Conservation (phyloP, 202 grass and related monocot species). For the Digitaria exilis region DNA sequence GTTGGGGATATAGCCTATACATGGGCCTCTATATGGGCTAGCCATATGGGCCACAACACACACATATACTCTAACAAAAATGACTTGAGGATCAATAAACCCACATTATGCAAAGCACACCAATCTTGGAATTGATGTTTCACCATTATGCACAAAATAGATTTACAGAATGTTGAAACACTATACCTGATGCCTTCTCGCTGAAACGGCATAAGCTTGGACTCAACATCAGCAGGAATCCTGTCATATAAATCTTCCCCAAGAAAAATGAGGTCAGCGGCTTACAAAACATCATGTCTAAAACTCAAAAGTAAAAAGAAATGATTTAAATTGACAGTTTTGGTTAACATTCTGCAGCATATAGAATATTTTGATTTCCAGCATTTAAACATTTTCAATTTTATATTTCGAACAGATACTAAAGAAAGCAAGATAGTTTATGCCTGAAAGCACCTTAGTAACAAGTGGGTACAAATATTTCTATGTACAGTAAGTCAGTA, state of each 20-base stretch:
- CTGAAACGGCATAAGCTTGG: slow-evolving; percentile 88
- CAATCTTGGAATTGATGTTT: slow-evolving; percentile 17
- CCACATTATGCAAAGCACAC: slow-evolving; percentile 11
- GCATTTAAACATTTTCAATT: slow-evolving; percentile 14
- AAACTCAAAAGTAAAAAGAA: slow-evolving; percentile 4
- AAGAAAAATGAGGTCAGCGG: slow-evolving; percentile 53
- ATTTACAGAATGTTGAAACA: slow-evolving; percentile 28
- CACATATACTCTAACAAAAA: too few relatives aligned
- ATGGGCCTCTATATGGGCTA: too few relatives aligned
- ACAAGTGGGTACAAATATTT: background rate
- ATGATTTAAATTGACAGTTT: background rate
- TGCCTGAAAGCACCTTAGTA: background rate
- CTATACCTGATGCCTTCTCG: slow-evolving; percentile 81
- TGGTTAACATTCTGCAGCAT: background rate
- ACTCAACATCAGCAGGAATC: slow-evolving; percentile 71
- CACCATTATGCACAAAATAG: background rate
- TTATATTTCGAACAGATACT: slow-evolving; percentile 7
- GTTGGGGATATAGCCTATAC: too few relatives aligned
- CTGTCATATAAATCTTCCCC: slow-evolving; percentile 75
- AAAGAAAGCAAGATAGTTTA: slow-evolving; percentile 26
- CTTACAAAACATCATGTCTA: background rate
- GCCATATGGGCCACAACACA: too few relatives aligned
- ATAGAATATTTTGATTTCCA: background rate
- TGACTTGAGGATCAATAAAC: background rate
- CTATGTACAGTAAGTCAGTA: background rate